These are phyloP conservation scores for Agroathelia rolfsii DNA, from an alignment of 1,284 basidiomycete species.

Conservation along the genomic window DNA sequence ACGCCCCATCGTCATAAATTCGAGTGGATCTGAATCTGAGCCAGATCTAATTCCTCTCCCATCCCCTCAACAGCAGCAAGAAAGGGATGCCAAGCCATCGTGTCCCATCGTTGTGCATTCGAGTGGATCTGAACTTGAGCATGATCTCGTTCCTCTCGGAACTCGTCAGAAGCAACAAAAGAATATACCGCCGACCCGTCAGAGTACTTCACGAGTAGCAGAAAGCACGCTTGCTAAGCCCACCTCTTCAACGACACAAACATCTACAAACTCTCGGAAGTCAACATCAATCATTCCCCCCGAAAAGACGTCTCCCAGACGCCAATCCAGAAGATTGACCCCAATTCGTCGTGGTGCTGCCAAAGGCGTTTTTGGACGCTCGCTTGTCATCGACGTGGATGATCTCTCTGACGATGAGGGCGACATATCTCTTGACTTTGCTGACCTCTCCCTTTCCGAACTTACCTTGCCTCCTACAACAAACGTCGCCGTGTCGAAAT, in stretches of 20 bases:
- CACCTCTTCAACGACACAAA: neutral
- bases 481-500: conserved; percentile 11
- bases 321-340: conserved; percentile 49
- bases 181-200: too few species aligned
- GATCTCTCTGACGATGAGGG: conserved; percentile 38
- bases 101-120: conserved; percentile 26
- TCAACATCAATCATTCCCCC: conserved; percentile 7
- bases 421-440: conserved; percentile 49
- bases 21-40: conserved; percentile 33
- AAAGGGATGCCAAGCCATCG: conserved; percentile 12
- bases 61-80: conserved; percentile 8
- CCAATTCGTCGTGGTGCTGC: conserved; percentile 43
- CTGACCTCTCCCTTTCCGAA: conserved; percentile 32
- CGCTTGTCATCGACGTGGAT: conserved; percentile 42
- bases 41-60: conserved; percentile 2
- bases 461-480: conserved; percentile 11
- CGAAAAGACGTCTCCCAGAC: conserved; percentile 16
- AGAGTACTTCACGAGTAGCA: too few species aligned
- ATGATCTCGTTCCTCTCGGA: conserved; percentile 2
- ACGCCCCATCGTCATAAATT: conserved; percentile 24
- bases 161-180: conserved; percentile 12
- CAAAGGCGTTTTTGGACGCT: conserved; percentile 26
- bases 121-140: conserved; percentile 31
- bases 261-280: conserved; percentile 1
- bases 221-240: too few species aligned